Conservation (phyloP, 169 alveolate species). For the Plasmodium knowlesi region DNA sequence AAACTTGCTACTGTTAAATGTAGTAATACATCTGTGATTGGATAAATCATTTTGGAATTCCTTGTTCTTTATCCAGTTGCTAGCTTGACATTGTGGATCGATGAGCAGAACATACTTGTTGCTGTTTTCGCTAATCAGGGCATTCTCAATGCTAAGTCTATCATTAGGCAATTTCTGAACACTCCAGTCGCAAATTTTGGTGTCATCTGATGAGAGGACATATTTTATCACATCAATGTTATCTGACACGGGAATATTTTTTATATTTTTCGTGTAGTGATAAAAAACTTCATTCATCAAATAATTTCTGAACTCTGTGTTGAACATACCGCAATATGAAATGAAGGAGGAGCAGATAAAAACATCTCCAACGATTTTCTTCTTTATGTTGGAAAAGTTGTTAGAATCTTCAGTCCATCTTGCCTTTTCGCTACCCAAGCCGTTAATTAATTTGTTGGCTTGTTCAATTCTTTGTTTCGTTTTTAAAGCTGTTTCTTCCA, state of each 20-base stretch:
- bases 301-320: slow-evolving; percentile 94
- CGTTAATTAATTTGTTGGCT: slow-evolving; percentile 94
- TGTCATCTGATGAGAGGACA: slow-evolving; percentile 52
- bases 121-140: slow-evolving; percentile 83
- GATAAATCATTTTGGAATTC: slow-evolving; percentile 82
- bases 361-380: slow-evolving; percentile 94
- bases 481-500: slow-evolving; percentile 92
- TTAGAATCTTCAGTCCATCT: slow-evolving; percentile 95
- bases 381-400: slow-evolving; percentile 91
- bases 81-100: slow-evolving; percentile 89
- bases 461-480: slow-evolving; percentile 94
- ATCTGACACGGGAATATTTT: slow-evolving; percentile 84
- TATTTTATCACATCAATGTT: slow-evolving; percentile 67
- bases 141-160: slow-evolving; percentile 86
- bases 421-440: slow-evolving; percentile 94
- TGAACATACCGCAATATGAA: slow-evolving; percentile 96
- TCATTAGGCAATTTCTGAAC: slow-evolving; percentile 86
- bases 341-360: slow-evolving; percentile 94
- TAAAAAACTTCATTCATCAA: slow-evolving; percentile 91
- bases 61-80: slow-evolving; percentile 84
- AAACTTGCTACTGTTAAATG: slow-evolving; percentile 88
- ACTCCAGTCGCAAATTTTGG: slow-evolving; percentile 80
- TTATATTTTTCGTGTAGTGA: slow-evolving; percentile 87
- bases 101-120: slow-evolving; percentile 86
- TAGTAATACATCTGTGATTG: slow-evolving; percentile 90